Conservation (phyloP, 2,329 filamentous ascomycete genomes). For the Chaetomiaceae sp. region DNA sequence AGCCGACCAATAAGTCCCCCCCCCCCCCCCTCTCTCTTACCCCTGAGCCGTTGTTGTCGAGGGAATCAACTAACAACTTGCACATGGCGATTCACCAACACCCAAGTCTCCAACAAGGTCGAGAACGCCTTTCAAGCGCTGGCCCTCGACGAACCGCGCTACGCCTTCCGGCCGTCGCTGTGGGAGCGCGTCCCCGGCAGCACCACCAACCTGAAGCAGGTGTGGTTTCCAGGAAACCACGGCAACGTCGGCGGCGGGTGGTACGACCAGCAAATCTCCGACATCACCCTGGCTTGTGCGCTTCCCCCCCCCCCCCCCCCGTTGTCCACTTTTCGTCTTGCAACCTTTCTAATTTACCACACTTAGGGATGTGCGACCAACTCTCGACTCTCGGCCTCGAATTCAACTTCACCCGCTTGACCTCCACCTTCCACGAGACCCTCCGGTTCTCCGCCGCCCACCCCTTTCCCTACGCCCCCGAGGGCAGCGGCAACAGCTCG, state of each 20-base stretch:
- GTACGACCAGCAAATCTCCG: slow-evolving; percentile 35
- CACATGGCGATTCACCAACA: slow-evolving; percentile 41
- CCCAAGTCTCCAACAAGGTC: slow-evolving; percentile 39
- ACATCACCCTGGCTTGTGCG: slow-evolving; percentile 33
- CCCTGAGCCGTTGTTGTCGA: neutral
- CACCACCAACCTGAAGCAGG: slow-evolving; percentile 32
- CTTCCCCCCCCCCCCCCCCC: too few relatives aligned
- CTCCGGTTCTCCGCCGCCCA: slow-evolving; percentile 33
- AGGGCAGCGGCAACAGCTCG: neutral
- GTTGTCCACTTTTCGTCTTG: neutral
- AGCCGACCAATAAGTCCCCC: slow-evolving; percentile 31
- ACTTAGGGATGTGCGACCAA: slow-evolving; percentile 34
- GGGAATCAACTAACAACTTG: slow-evolving; percentile 20
- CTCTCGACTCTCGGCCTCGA: slow-evolving; percentile 32
- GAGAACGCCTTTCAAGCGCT: slow-evolving; percentile 48
- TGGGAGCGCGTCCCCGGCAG: slow-evolving; percentile 36
- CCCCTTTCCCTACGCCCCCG: slow-evolving; percentile 31
- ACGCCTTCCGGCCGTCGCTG: slow-evolving; percentile 39
- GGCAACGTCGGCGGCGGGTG: slow-evolving; percentile 60
- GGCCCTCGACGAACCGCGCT: slow-evolving; percentile 45
- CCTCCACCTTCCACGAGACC: slow-evolving; percentile 26
- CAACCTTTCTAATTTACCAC: neutral
- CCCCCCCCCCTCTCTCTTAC: too few relatives aligned
- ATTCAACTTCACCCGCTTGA: slow-evolving; percentile 29
- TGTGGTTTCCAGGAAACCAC: slow-evolving; percentile 60